Conservation (phyloP, 2,329 filamentous ascomycete genomes). For the Fusarium secorum region DNA sequence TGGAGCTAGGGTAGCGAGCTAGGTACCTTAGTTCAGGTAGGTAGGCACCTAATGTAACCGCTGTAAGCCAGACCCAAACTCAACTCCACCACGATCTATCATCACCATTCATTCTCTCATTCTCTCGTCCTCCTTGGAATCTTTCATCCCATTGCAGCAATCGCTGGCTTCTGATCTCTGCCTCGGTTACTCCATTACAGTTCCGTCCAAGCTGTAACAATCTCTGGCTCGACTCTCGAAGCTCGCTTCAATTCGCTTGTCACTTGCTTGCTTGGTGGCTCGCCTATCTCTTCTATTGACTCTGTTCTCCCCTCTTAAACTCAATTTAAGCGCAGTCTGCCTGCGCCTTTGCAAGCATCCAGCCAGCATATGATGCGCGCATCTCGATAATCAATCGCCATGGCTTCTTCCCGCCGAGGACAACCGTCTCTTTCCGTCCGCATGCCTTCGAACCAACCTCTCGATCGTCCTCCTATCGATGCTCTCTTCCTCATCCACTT, state of each 20-base stretch:
- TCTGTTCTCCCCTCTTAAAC: constrained; percentile 2
- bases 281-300: constrained; percentile 16
- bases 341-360: neutral
- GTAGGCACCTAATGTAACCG: constrained; percentile 36
- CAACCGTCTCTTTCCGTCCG: constrained; percentile 52
- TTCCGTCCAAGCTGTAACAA: neutral
- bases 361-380: constrained; percentile 41
- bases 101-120: constrained; percentile 17
- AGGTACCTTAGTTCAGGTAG: constrained; percentile 11
- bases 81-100: constrained; percentile 25
- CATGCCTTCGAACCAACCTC: constrained; percentile 43
- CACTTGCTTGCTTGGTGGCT: neutral
- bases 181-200: neutral
- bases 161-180: neutral
- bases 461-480: constrained; percentile 59
- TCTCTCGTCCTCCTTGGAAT: neutral
- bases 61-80: constrained; percentile 33
- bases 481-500: constrained; percentile 91
- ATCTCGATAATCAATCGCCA: constrained; percentile 44
- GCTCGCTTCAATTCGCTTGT: neutral
- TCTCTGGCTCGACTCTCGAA: neutral
- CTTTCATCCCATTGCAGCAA: neutral
- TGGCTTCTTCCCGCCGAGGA: constrained; percentile 52
- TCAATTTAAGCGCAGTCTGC: constrained; percentile 1
- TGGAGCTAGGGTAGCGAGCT: neutral